Evolutionary conservation across 768 basidiomycete species (phyloP).

Genomic region (Leccinellum luteum): DNA sequence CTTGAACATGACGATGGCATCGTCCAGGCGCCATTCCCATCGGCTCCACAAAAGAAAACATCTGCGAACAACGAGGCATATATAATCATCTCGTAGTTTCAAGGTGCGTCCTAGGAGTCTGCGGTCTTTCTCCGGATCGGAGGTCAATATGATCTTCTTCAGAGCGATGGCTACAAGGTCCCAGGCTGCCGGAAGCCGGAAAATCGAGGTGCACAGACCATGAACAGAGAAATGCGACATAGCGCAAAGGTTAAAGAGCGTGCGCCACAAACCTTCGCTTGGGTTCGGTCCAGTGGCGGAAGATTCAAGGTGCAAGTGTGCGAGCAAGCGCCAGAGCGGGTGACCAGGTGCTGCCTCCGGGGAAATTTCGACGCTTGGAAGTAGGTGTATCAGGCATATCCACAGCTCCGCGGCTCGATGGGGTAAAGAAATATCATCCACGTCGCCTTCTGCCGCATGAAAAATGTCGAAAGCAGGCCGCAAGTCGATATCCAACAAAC

Average conservation of each 20-base stretch:
- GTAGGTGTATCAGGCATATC: slow-evolving; percentile 69
- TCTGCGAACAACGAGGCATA: slow-evolving; percentile 64
- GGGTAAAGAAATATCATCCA: slow-evolving; percentile 36
- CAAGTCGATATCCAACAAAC: slow-evolving; percentile 55
- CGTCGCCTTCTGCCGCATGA: slow-evolving; percentile 15
- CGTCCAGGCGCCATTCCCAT: slow-evolving; percentile 76
- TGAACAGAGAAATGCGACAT: slow-evolving; percentile 74
- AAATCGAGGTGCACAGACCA: slow-evolving; percentile 41
- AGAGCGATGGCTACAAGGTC: slow-evolving; percentile 56
- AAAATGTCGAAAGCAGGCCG: slow-evolving; percentile 28
- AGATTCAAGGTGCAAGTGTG: slow-evolving; percentile 30
- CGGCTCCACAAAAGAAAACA: slow-evolving; percentile 68
- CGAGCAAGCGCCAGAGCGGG: slow-evolving; percentile 48
- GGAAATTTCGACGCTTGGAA: slow-evolving; percentile 26
- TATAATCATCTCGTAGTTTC: slow-evolving; percentile 64
- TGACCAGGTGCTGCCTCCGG: slow-evolving; percentile 21
- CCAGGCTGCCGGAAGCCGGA: slow-evolving; percentile 61
- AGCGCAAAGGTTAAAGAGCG: slow-evolving; percentile 65
- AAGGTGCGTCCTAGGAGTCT: slow-evolving; percentile 36
- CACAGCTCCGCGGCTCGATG: slow-evolving; percentile 63
- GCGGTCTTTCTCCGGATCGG: slow-evolving; percentile 44
- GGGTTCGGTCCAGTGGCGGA: slow-evolving; percentile 37
- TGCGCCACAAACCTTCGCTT: slow-evolving; percentile 73
- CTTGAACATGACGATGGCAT: slow-evolving; percentile 56
- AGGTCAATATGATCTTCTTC: slow-evolving; percentile 53